Base-by-base conservation (phyloP, 1,284 basidiomycete species). In the Anthracocystis walkeri region DNA sequence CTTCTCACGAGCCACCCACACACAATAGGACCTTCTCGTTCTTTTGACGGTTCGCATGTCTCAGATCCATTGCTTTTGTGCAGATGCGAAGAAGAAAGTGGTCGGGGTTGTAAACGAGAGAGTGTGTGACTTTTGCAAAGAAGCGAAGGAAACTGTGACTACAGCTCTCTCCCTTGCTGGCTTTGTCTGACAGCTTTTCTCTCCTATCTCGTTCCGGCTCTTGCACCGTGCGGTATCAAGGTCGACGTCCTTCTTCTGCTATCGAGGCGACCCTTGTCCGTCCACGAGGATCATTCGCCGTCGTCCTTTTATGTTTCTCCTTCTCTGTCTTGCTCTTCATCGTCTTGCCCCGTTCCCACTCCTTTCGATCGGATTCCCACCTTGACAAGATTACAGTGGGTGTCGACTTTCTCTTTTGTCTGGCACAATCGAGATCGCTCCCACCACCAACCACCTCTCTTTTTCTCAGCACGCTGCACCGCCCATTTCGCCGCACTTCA, bases 241-340 rank as follows among this genome's bases (percentile, higher is more conserved):
- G 12, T 38, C 35, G 35, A 14, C 31, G 14, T 14, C 35, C 3
- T 14, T 16, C 35, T 38, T 27, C n/a, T 48, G 27, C 46, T n/a
- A 11, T 31, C 48, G 20, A 29, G 27, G 29, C 27, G n/a, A 31
- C 48, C 29, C n/a, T 49, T 31, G 27, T 2, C 42, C n/a, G 20
- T 45, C 18, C 48, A 31, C 48, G 48, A 49, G 48, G 48, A 49
- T 49, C 48, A 49, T 49, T 49, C 48, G 29, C 48, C 48, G 48
- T 12, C 48, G 29, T 31, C 20, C n/a, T 23, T 6, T 20, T 29
- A 23, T 31, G 25, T 16, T n/a, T 18, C 21, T 23, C 8, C 21
- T 5, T 27, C 44, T 46, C 44, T 44, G 23, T 29, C 29, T 46
- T n/a, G n/a, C 44, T 29, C 27, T 29, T 31, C 25, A 20, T 18